Evolutionary conservation across 169 alveolate genomes (phyloP), one percentile per base, ranked within the genome.

Genomic region (Cryptosporidium parvum): DNA sequence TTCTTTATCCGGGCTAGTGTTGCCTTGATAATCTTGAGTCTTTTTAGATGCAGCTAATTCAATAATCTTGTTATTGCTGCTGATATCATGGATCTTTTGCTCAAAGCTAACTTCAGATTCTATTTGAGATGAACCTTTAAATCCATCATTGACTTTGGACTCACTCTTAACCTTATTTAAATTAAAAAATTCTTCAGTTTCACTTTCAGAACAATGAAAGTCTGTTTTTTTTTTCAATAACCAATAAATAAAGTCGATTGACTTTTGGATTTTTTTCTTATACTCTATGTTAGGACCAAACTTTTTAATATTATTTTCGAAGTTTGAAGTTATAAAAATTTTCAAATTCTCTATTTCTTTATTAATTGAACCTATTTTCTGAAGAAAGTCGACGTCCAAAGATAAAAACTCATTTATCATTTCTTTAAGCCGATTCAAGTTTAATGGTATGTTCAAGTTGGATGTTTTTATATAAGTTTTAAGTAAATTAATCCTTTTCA

Each of bases 401-500:
- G 35, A 56, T 56, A 56, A 48, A 5, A 48, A 2, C 37, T 56
- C 67, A 56, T 26, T 56, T 56, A 56, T 56, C 67, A 56, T 56
- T 2, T 56, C 37, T n/a, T 56, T 56, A 10, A 56, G 26, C 7
- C 26, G 18, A 23, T n/a, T 56, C 1, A 56, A 8, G 3, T 56
- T n/a, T 9, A 69, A 18, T 39, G 51, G 26, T 1, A 31, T 37
- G 10, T 35, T 21, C 21, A 44, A 39, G 37, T 51, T 14, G 29
- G 80, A 44, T 37, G 42, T n/a, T 21, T 69, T n/a, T 0, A 42
- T 69, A 23, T 69, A 69, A 35, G 31, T 9, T n/a, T 42, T 37
- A 3, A 44, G 18, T 35, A 14, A 33, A 69, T 69, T 23, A 33
- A 42, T 39, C 18, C n/a, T 37, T 33, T 69, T 69, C 14, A 31